phyloP scores from a whole-genome alignment of 225 moss, liverwort and hornwort genomes.

The Marchantia paleacea region DNA sequence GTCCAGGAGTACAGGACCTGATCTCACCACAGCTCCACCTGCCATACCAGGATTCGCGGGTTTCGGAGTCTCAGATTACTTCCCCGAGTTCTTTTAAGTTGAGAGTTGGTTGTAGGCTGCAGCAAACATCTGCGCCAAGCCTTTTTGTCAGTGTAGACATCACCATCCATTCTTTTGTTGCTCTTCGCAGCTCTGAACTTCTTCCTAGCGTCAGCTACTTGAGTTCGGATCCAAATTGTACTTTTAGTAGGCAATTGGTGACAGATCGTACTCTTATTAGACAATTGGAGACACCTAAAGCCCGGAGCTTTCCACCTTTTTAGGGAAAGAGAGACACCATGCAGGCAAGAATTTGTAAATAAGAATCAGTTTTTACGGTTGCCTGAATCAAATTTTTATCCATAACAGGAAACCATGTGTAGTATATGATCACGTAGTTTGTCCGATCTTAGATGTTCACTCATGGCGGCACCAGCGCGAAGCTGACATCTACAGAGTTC shows the following conservation, averaged over 20 bases:
- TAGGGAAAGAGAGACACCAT: not conserved
- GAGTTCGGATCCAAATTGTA: slow-evolving; percentile 2
- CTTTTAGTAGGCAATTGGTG: not conserved
- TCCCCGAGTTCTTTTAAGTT: slow-evolving; percentile 30
- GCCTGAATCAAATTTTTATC: slow-evolving; percentile 2
- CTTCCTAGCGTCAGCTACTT: not conserved
- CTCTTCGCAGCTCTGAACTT: not conserved
- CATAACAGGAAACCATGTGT: not conserved
- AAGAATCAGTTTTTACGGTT: slow-evolving; percentile 1
- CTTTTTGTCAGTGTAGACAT: slow-evolving; percentile 34
- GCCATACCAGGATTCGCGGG: slow-evolving; percentile 25
- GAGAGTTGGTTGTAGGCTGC: not conserved
- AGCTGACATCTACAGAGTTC: not conserved
- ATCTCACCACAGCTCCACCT: slow-evolving; percentile 24
- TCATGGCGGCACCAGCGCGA: not conserved
- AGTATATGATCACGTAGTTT: not conserved
- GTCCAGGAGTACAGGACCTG: slow-evolving; percentile 12
- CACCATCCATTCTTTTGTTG: not conserved
- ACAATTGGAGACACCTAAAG: not conserved
- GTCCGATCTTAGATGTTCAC: not conserved
- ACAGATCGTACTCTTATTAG: not conserved
- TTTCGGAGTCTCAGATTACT: slow-evolving; percentile 23
- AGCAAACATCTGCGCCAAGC: slow-evolving; percentile 6
- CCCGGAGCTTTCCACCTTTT: not conserved
- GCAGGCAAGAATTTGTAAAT: slow-evolving; percentile 5